Percentiles rank a stretch among this genome's conserved stretches.
Conservation (phyloP, 2,329 filamentous ascomycete genomes). For the Periconia digitata region DNA sequence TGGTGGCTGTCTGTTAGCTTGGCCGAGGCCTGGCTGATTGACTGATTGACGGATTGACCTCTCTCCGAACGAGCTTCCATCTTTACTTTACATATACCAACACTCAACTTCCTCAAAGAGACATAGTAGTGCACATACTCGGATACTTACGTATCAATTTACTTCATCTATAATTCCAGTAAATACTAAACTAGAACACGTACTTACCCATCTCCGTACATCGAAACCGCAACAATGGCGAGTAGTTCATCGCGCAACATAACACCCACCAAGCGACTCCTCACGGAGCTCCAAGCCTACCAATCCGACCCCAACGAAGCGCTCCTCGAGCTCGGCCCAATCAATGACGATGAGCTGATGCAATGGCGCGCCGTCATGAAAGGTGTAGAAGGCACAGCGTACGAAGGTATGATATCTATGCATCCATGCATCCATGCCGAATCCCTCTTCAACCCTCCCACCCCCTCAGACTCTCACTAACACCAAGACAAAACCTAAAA, state of each 20-base stretch:
- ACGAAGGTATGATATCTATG: conserved; percentile 54
- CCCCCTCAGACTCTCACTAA: not conserved
- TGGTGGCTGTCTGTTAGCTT: not conserved
- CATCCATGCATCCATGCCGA: not conserved
- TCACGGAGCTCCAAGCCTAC: conserved; percentile 63
- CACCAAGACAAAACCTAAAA: conserved; percentile 2
- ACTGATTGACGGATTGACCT: too few species aligned
- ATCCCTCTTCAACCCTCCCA: not conserved
- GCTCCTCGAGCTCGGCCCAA: conserved; percentile 58
- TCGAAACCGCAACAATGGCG: conserved; percentile 25
- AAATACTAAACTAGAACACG: too few species aligned
- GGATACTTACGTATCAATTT: too few species aligned
- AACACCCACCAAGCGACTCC: conserved; percentile 59
- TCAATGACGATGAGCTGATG: conserved; percentile 59
- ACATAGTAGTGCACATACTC: too few species aligned
- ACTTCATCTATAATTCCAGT: too few species aligned
- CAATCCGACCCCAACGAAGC: conserved; percentile 58
- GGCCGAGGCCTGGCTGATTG: not conserved
- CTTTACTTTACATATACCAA: too few species aligned
- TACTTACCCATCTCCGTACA: not conserved
- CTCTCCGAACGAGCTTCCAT: too few species aligned
- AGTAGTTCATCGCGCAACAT: conserved; percentile 30
- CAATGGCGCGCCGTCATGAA: conserved; percentile 63
- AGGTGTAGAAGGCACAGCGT: conserved; percentile 60
- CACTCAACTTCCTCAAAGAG: too few species aligned